Evolutionary conservation across 495 filamentous ascomycete species (phyloP).

Genomic region (Articulospora tetracladia): DNA sequence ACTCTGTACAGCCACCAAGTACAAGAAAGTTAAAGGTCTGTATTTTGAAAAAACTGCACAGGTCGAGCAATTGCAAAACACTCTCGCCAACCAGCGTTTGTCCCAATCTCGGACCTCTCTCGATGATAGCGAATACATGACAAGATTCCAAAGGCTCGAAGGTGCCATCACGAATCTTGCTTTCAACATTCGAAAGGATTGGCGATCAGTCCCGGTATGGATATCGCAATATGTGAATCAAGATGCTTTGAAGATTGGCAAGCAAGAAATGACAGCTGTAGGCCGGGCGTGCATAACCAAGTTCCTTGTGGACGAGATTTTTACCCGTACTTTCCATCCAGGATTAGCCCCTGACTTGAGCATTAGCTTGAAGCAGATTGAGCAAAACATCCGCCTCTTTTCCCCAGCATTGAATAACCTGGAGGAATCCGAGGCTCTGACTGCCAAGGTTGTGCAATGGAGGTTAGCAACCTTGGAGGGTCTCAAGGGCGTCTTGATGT

Average conservation of each 20-base stretch:
- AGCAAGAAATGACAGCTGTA: slow-evolving; percentile 94
- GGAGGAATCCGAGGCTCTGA: slow-evolving; percentile 87
- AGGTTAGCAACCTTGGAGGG: slow-evolving; percentile 91
- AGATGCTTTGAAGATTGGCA: slow-evolving; percentile 75
- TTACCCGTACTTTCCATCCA: slow-evolving; percentile 90
- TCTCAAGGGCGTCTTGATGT: slow-evolving; percentile 66
- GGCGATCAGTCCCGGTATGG: slow-evolving; percentile 78
- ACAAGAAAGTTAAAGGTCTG: slow-evolving; percentile 94
- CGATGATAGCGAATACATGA: slow-evolving; percentile 92
- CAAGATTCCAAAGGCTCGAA: slow-evolving; percentile 86
- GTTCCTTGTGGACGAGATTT: slow-evolving; percentile 90
- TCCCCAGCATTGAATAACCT: slow-evolving; percentile 65
- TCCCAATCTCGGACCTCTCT: slow-evolving; percentile 92
- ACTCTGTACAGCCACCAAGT: slow-evolving; percentile 51
- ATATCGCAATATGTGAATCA: slow-evolving; percentile 72
- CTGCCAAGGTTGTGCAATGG: slow-evolving; percentile 87
- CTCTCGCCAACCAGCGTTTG: slow-evolving; percentile 90
- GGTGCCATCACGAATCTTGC: slow-evolving; percentile 92
- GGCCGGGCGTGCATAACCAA: slow-evolving; percentile 86
- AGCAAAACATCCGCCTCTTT: slow-evolving; percentile 80
- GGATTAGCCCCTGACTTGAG: slow-evolving; percentile 73
- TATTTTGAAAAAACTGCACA: slow-evolving; percentile 96
- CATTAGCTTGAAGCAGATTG: slow-evolving; percentile 75
- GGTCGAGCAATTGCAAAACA: slow-evolving; percentile 93
- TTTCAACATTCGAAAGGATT: slow-evolving; percentile 92